Base-by-base conservation (phyloP, 257 asterid species). In the Plantago elongata region DNA sequence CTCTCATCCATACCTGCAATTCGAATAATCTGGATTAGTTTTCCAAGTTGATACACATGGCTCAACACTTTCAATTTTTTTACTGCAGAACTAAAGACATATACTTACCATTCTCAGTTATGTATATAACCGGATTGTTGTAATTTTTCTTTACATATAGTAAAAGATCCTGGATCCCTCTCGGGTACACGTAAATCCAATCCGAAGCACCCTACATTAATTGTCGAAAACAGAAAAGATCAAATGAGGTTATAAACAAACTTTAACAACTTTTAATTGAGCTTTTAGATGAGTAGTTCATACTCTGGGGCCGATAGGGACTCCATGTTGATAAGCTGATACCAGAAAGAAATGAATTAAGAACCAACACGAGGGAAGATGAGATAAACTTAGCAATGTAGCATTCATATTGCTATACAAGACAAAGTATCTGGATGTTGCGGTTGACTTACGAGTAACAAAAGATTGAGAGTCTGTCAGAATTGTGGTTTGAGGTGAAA, bases 111-210 rank as follows among this genome's bases (percentile, higher is more conserved):
- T 77, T 77, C 62, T 72, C 81, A 18, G 78, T 77, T 54, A 77
- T 77, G 57, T 68, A 72, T 49, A 72, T 56, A 8, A 62, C 54
- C 8, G 76, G 78, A 54, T 66, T 62, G n/a, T 77, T 43, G 58
- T 77, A 77, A 27, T 62, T 77, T 52, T 29, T 51, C 63, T 69
- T 63, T 29, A 57, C 69, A 45, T 71, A 64, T 2, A 51, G 45
- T 34, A 71, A 29, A 6, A 78, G 37, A 64, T 78, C 77, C 52
- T 60, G 54, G 8, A 78, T 68, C 56, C 81, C 81, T 64, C 50
- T 72, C 13, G 81, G 81, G 64, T 72, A 72, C 10, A 77, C 69
- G 30, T 59, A 70, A 34, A 78, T 73, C 83, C 79, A 74, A 57
- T 51, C 56, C 45, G 69, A 71, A 61, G 61, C 64, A 17, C 58